Conservation (phyloP, 2,329 filamentous ascomycete genomes). For the Talaromyces verruculosus region DNA sequence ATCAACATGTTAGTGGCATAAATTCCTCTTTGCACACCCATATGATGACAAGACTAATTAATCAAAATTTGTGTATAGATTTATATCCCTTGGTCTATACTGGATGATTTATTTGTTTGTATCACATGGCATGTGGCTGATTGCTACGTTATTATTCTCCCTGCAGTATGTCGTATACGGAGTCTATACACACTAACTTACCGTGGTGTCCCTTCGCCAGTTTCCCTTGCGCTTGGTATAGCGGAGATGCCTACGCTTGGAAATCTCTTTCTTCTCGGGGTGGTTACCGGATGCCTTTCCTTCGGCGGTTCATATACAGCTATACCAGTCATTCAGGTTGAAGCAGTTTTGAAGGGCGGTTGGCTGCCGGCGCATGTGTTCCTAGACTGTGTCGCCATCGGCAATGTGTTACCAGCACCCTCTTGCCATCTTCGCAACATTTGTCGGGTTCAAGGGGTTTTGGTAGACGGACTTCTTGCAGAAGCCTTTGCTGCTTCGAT, state of each 20-base stretch:
- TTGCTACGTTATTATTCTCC: constrained; percentile 26
- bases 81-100: constrained; percentile 6
- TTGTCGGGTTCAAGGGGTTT: not conserved
- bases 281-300: constrained; percentile 35
- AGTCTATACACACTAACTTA: constrained; percentile 35
- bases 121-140: not conserved
- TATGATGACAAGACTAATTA: not conserved
- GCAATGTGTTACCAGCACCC: not conserved
- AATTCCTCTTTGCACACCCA: constrained; percentile 20
- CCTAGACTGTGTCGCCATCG: constrained; percentile 29
- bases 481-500: not conserved
- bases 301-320: constrained; percentile 39
- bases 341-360: constrained; percentile 36
- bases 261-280: constrained; percentile 35
- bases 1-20: constrained; percentile 6
- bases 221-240: constrained; percentile 35
- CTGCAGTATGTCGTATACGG: constrained; percentile 34
- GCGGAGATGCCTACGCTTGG: constrained; percentile 31
- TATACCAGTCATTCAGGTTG: constrained; percentile 38
- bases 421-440: constrained; percentile 2
- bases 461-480: not conserved
- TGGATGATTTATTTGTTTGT: not conserved
- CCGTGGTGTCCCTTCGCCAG: constrained; percentile 34
- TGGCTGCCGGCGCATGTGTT: constrained; percentile 38
- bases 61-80: not conserved